Base-by-base conservation (phyloP, 2,329 filamentous ascomycete species). In the Pleurostoma richardsiae region DNA sequence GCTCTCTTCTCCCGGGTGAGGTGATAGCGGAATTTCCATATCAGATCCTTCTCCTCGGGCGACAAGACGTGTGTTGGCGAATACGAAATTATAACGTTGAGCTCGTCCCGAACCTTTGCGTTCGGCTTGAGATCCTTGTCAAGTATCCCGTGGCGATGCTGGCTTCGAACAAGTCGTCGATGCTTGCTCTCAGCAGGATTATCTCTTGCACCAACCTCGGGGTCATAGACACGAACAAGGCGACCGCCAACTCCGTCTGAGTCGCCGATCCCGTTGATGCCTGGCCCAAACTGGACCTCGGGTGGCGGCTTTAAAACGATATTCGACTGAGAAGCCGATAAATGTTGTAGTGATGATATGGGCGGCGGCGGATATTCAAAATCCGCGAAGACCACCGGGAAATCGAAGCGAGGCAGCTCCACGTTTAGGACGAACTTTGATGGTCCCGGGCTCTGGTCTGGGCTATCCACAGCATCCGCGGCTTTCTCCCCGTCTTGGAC, bases 21-120 rank as follows among this genome's bases (percentile, higher is more conserved):
- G 64, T 96, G 92, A 65, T 97, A 95, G 49, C 94, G 80, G 70
- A 97, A 99, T 58, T 95, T 94, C 95, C 95, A 99, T 26, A 99
- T 83, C 44, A 96, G 76, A 65, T 99, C 94, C 61, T 95, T 95
- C 65, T 99, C 94, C 62, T 96, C 91, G 0, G 90, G 82, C 1
- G 83, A 90, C 28, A 99, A 74, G 42, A 88, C 80, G 52, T 96
- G 90, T 0, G 92, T 96, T 3, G 94, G 94, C 5, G 92, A 90
- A 59, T 96, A 96, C 2, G 87, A 85, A 72, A 97, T 84, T 54
- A 99, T 91, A 40, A 82, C 74, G 60, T 97, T 96, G 30, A 99
- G 74, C 64, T 96, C 91, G 65, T 99, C 94, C 49, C 94, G 83
- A 47, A 95, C 90, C 68, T 96, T 95, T 30, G 94, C 88, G 57